These are phyloP conservation scores for Colletotrichum sp. DNA, from an alignment of 2,329 filamentous ascomycete species.

Conservation along the genomic window DNA sequence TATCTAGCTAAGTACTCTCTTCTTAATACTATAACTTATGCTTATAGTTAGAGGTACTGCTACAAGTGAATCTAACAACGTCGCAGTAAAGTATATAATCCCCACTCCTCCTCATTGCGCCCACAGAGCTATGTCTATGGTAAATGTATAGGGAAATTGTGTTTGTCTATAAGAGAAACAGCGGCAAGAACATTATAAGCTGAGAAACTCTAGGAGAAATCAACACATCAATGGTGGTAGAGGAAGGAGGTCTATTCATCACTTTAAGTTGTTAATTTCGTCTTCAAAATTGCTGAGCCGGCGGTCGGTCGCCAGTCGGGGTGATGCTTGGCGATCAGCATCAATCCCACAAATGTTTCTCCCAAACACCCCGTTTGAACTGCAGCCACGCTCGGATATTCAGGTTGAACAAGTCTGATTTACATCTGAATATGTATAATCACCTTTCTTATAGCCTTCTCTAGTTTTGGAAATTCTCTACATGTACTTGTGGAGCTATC, in stretches of 20 bases:
- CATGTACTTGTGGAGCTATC: too few relatives aligned
- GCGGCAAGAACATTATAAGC: background rate
- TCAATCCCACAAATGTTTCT: too few relatives aligned
- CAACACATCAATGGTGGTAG: too few relatives aligned
- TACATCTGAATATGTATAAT: background rate
- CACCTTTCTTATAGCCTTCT: background rate
- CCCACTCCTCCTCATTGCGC: background rate
- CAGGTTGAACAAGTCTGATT: background rate
- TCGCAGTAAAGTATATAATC: background rate
- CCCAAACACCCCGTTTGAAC: background rate
- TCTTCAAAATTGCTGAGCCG: background rate
- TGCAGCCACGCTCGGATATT: background rate
- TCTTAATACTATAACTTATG: too few relatives aligned
- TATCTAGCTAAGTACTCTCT: too few relatives aligned
- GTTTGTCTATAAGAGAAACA: background rate
- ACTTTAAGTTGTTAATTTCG: rapidly evolving
- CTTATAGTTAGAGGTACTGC: too few relatives aligned
- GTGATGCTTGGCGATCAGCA: too few relatives aligned
- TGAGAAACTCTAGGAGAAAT: background rate
- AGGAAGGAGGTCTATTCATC: background rate
- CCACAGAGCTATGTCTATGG: background rate
- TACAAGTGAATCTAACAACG: background rate
- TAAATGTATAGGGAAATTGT: background rate
- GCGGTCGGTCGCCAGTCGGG: too few relatives aligned
- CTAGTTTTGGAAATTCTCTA: background rate